Percentiles rank a stretch among this genome's conserved stretches.
phyloP scores from a whole-genome alignment of 202 grass and related monocot species.

The Elaeis oleifera region DNA sequence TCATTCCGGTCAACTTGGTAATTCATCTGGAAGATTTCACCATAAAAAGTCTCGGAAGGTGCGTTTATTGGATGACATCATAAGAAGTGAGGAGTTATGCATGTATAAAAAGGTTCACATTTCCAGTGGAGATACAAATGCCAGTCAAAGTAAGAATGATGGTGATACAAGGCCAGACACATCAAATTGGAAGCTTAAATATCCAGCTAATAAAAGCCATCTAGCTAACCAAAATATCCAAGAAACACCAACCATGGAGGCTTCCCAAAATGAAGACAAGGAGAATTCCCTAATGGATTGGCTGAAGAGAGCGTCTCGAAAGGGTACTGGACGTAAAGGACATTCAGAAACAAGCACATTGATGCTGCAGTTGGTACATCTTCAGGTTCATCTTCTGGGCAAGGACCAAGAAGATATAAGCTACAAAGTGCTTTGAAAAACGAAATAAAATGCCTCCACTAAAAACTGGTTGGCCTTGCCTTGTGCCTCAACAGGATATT shows the following conservation, averaged over 20 bases:
- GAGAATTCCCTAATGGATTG: conserved; percentile 19
- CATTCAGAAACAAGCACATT: background rate
- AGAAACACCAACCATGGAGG: background rate
- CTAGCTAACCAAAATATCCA: background rate
- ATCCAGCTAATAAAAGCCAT: background rate
- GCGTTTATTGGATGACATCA: conserved; percentile 12
- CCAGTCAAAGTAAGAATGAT: background rate
- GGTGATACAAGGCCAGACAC: background rate
- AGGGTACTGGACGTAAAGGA: background rate
- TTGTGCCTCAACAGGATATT: background rate
- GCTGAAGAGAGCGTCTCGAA: conserved; percentile 11
- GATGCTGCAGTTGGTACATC: background rate
- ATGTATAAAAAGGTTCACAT: background rate
- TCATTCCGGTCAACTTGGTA: background rate
- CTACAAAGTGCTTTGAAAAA: background rate
- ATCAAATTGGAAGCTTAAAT: conserved; percentile 3
- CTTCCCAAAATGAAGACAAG: conserved; percentile 5
- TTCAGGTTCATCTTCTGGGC: background rate
- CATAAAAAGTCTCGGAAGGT: conserved; percentile 8
- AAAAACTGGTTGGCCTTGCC: background rate
- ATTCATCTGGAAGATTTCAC: conserved; percentile 7
- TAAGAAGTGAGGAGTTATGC: conserved; percentile 9
- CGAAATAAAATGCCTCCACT: background rate
- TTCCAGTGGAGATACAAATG: background rate
- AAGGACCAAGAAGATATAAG: background rate